Base-by-base conservation (phyloP, 208 protist species). In the Crithidia brevicula region DNA sequence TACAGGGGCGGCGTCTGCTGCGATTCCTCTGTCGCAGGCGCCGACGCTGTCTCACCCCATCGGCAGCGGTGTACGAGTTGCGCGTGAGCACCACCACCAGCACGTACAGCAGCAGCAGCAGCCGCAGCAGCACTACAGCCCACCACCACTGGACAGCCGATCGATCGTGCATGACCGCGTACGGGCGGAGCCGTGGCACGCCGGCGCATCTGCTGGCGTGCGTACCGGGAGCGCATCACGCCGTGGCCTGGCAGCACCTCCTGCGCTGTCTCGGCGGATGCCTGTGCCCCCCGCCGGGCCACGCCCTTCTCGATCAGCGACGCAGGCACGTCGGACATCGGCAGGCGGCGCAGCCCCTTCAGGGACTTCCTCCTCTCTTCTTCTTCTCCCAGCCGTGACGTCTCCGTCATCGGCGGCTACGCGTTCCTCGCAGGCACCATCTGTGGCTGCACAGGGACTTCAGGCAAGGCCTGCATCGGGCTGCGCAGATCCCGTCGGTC, bases 21-120 rank as follows among this genome's bases (percentile, higher is more conserved):
- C 65, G 15, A 40, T 50, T 16, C 51, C 50, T n/a, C 51, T 43
- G 4, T 50, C 57, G 16, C 40, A 50, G 52, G 63, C 22, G 16
- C 15, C 27, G n/a, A 6, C 22, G 20, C 23, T 45, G 3, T 3
- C 20, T 27, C 36, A 58, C 40, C 30, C 67, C 0, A 53, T 31
- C 4, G 59, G 67, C 50, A 61, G 67, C 51, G 67, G 67, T 9
- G 51, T 67, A 16, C 42, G 42, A 0, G 67, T 51, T 2, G 51
- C 33, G 23, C 49, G 67, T 11, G 67, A 42, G 20, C 67, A 53
- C 30, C 42, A 65, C 4, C 46, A 30, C 11, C 56, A 50, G 4
- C 45, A 38, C 22, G 45, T 54, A 25, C 59, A 52, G 46, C 28
- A 52, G 23, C 57, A 23, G 28, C 30, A 52, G 8, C 38, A 46